Percentiles rank a stretch among this genome's conserved stretches.
These are phyloP conservation scores for Pistacia atlantica DNA, from an alignment of 345 rosid genomes.

Conservation along the genomic window DNA sequence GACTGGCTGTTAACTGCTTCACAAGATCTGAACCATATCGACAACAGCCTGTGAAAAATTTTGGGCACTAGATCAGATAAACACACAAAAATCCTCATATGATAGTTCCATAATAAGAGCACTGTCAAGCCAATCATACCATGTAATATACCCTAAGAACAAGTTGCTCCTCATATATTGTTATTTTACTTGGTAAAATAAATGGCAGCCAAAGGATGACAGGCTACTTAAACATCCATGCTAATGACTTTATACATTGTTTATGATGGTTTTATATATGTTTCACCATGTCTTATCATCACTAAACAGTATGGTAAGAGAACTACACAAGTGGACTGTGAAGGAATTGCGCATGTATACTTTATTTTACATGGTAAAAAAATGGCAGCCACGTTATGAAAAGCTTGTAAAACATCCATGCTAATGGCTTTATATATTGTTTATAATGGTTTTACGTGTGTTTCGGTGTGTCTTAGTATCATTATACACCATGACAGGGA, in stretches of 20 bases:
- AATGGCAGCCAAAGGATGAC: background rate
- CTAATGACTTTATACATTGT: background rate
- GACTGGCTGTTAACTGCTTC: constrained; percentile 63
- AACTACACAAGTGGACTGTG: too few species aligned
- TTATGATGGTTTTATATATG: background rate
- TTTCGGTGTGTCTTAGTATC: too few species aligned
- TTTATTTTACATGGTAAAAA: too few species aligned
- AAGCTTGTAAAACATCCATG: too few species aligned
- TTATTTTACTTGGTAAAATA: background rate
- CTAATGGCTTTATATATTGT: too few species aligned
- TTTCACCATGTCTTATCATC: background rate
- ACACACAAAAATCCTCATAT: background rate
- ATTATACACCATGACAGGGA: too few species aligned
- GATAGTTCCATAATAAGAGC: background rate
- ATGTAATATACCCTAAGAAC: background rate
- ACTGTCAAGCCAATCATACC: background rate
- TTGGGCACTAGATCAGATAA: constrained; percentile 9
- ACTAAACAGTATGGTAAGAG: background rate
- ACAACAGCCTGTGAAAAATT: constrained; percentile 58
- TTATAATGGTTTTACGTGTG: too few species aligned
- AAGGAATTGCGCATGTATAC: too few species aligned
- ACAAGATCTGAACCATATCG: constrained; percentile 87
- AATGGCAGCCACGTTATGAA: too few species aligned
- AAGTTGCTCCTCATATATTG: background rate
- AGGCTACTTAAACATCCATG: background rate